Percentiles rank a stretch among this genome's conserved stretches.
phyloP scores from a whole-genome alignment of 257 asterid species.

The Forsythia suspensa region DNA sequence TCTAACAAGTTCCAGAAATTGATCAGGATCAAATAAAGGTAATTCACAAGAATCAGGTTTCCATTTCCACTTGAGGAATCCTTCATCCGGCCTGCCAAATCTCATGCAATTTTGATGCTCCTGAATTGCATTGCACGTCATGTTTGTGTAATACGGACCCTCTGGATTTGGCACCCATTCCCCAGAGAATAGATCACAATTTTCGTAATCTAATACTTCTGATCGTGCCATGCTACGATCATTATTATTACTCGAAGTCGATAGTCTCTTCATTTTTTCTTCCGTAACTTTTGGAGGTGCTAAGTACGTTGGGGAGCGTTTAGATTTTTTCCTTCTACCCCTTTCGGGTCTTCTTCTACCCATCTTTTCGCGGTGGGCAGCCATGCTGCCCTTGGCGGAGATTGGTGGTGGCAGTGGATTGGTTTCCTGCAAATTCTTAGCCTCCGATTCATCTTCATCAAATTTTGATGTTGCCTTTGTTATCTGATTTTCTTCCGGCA shows the following conservation, averaged over 20 bases:
- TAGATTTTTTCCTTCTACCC: conserved; percentile 18
- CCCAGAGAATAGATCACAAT: conserved; percentile 60
- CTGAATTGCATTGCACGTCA: conserved; percentile 67
- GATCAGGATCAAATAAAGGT: conserved; percentile 52
- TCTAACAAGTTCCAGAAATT: conserved; percentile 47
- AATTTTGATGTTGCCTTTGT: neutral
- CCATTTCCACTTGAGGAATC: conserved; percentile 74
- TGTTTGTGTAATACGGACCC: conserved; percentile 67
- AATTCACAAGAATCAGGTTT: conserved; percentile 72
- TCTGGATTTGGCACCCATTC: conserved; percentile 65
- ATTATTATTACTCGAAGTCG: neutral
- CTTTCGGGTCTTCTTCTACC: conserved; percentile 13
- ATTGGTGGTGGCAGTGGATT: neutral
- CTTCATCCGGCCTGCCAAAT: conserved; percentile 65
- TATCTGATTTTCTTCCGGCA: neutral
- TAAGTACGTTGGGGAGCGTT: conserved; percentile 11
- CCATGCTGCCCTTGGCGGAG: neutral
- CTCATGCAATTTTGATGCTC: conserved; percentile 83
- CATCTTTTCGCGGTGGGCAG: neutral
- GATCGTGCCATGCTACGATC: conserved; percentile 6
- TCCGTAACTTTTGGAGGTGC: conserved; percentile 6
- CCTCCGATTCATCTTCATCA: neutral
- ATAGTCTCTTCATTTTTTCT: neutral
- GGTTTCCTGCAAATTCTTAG: neutral
- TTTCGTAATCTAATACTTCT: conserved; percentile 21